phyloP scores from a whole-genome alignment of 2,329 filamentous ascomycete genomes.

The Biscogniauxia mediterranea region DNA sequence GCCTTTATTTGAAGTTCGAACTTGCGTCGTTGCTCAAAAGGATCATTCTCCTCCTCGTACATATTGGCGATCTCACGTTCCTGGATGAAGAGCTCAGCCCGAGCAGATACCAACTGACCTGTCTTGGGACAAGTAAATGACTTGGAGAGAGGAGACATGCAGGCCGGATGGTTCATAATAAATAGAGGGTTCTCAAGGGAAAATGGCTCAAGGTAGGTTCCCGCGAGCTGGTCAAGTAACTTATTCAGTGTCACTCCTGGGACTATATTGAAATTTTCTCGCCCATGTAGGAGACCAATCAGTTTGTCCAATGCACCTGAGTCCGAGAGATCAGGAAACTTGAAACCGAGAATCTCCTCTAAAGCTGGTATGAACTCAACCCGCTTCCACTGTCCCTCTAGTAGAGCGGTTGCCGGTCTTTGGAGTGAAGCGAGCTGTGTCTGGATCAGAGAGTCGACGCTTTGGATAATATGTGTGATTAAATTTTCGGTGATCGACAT shows the following conservation, averaged over 20 bases:
- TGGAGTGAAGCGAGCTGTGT: constrained; percentile 45
- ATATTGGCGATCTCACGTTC: constrained; percentile 88
- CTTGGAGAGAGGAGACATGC: constrained; percentile 88
- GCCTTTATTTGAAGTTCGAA: constrained; percentile 56
- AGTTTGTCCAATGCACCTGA: constrained; percentile 59
- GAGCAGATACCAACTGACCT: constrained; percentile 72
- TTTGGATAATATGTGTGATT: constrained; percentile 56
- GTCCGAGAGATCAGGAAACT: constrained; percentile 61
- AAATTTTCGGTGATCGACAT: constrained; percentile 74
- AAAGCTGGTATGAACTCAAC: constrained; percentile 82
- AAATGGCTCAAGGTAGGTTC: constrained; percentile 73
- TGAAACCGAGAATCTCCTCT: constrained; percentile 63
- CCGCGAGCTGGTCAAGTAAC: constrained; percentile 78
- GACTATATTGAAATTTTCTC: constrained; percentile 62
- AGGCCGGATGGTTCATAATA: constrained; percentile 85
- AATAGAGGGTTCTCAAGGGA: constrained; percentile 71
- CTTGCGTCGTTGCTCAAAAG: constrained; percentile 80
- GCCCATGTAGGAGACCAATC: constrained; percentile 51
- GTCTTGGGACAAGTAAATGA: constrained; percentile 70
- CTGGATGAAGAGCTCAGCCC: constrained; percentile 80
- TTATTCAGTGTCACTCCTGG: constrained; percentile 53
- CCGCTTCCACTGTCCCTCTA: constrained; percentile 57
- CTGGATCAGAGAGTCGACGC: constrained; percentile 45
- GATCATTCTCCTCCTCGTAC: constrained; percentile 97
- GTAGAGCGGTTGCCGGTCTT: constrained; percentile 47